A percentile compares a stretch with the other conserved stretches of the same genome.
Evolutionary conservation across 257 asterid genomes (phyloP).

Genomic region (Leonotis leonurus): DNA sequence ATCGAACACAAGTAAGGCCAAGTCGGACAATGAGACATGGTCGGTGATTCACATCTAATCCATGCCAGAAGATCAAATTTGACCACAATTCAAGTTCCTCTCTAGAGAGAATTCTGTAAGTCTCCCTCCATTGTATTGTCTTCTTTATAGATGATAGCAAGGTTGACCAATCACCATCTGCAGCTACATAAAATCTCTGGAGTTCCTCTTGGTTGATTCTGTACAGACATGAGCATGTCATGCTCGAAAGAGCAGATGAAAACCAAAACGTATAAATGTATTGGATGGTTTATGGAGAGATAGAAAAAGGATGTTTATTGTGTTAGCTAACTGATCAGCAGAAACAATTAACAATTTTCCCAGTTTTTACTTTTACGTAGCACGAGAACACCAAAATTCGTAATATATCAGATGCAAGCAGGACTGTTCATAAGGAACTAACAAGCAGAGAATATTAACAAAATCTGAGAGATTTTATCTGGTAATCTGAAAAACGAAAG

Average conservation of each 20-base stretch:
- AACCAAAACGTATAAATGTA: background rate
- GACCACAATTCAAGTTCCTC: constrained; percentile 92
- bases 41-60: constrained; percentile 53
- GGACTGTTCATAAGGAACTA: background rate
- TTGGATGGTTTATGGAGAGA: background rate
- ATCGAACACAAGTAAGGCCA: constrained; percentile 65
- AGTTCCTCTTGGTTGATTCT: constrained; percentile 68
- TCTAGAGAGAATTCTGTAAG: constrained; percentile 63
- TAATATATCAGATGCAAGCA: background rate
- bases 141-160: constrained; percentile 64
- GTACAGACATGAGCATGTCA: constrained; percentile 34
- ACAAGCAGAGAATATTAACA: background rate
- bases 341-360: background rate
- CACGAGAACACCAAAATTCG: constrained; percentile 1
- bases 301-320: background rate
- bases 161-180: constrained; percentile 57
- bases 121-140: constrained; percentile 89
- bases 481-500: background rate
- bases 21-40: constrained; percentile 88
- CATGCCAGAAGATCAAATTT: constrained; percentile 90
- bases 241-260: constrained; percentile 16
- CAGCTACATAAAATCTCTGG: constrained; percentile 62
- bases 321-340: constrained; percentile 4
- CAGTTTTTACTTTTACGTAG: background rate
- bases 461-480: background rate